phyloP scores from a whole-genome alignment of 1,284 basidiomycete genomes.

The Kwoniella shivajii region DNA sequence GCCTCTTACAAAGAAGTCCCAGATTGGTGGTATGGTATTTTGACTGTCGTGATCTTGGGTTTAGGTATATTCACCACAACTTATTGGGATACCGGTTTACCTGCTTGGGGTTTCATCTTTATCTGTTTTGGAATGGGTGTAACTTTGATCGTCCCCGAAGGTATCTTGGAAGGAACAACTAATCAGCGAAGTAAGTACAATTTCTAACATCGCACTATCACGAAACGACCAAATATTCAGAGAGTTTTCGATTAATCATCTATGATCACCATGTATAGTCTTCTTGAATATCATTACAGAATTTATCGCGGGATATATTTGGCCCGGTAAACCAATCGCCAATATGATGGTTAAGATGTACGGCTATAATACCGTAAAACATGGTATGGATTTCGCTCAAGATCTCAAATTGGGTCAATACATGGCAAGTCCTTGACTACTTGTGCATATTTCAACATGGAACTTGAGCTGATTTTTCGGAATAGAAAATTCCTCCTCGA shows the following conservation, averaged over 20 bases:
- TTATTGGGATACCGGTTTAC: slow-evolving; percentile 65
- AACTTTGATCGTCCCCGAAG: slow-evolving; percentile 60
- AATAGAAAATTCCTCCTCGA: slow-evolving; percentile 44
- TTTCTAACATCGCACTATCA: no score
- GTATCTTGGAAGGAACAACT: slow-evolving; percentile 62
- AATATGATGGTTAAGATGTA: slow-evolving; percentile 67
- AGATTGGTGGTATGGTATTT: slow-evolving; percentile 68
- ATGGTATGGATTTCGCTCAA: slow-evolving; percentile 55
- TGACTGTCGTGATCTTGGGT: slow-evolving; percentile 65
- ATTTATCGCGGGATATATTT: slow-evolving; percentile 60
- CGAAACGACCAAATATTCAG: no score
- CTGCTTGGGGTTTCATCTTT: slow-evolving; percentile 61
- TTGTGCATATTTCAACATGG: slow-evolving; percentile 28
- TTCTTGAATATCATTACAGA: slow-evolving; percentile 59
- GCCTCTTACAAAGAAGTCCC: slow-evolving; percentile 75
- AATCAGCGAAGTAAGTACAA: slow-evolving; percentile 55
- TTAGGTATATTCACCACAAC: slow-evolving; percentile 43
- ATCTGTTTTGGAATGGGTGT: slow-evolving; percentile 54
- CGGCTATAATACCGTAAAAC: slow-evolving; percentile 40
- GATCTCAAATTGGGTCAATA: slow-evolving; percentile 62
- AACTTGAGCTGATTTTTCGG: background rate
- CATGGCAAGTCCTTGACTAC: slow-evolving; percentile 34
- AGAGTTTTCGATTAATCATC: background rate
- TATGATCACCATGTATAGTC: slow-evolving; percentile 12
- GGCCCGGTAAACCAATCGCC: slow-evolving; percentile 63